phyloP scores from a whole-genome alignment of 345 rosid genomes.

The Salix suchowensis region DNA sequence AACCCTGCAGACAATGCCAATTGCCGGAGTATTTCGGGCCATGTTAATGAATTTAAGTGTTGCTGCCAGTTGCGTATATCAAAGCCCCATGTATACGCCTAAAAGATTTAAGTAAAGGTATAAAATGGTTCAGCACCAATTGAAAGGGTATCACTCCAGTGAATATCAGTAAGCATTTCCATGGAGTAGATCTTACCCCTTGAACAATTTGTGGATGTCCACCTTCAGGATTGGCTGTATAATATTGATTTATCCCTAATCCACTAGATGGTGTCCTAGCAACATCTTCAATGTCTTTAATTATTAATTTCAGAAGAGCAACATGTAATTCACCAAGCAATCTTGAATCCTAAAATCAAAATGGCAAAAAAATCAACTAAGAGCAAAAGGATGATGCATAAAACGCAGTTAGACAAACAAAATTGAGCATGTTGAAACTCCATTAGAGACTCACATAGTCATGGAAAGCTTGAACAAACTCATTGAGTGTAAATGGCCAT shows the following conservation, averaged over 20 bases:
- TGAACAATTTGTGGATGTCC: conserved; percentile 93
- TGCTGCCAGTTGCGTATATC: conserved; percentile 92
- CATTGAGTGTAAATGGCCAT: conserved; percentile 98
- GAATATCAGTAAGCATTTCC: conserved; percentile 9
- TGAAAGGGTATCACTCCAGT: not conserved
- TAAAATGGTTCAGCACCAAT: conserved; percentile 13
- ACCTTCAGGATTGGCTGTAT: conserved; percentile 87
- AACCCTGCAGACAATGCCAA: conserved; percentile 83
- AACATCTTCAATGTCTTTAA: conserved; percentile 92
- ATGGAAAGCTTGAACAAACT: conserved; percentile 95
- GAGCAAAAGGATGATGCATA: conserved; percentile 5
- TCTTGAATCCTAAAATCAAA: conserved; percentile 79
- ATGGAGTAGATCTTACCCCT: conserved; percentile 61
- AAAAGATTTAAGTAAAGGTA: conserved; percentile 16
- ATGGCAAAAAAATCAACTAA: conserved; percentile 11
- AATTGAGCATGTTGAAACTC: not conserved
- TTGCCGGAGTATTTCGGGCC: conserved; percentile 96
- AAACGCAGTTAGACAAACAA: not conserved
- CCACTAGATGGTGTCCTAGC: conserved; percentile 84
- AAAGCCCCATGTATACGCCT: conserved; percentile 99
- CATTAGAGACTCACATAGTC: conserved; percentile 67
- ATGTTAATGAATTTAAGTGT: conserved; percentile 77
- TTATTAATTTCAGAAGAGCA: conserved; percentile 66
- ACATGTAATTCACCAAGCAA: conserved; percentile 90
- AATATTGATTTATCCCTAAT: conserved; percentile 71